Conservation (phyloP, 176 grass and related monocot species). For the Puccinellia tenuiflora region DNA sequence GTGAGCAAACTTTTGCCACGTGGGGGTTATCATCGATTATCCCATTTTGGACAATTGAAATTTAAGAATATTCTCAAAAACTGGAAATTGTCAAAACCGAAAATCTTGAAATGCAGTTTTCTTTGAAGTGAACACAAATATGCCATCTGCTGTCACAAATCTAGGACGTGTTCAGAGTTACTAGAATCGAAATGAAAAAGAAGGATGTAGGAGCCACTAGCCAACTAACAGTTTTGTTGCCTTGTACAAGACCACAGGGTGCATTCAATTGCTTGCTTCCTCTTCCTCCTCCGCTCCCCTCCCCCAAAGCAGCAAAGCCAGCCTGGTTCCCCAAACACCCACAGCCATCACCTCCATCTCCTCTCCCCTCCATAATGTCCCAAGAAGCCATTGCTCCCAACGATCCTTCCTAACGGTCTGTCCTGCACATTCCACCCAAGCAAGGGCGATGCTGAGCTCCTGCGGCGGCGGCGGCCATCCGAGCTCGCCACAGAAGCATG, state of each 20-base stretch:
- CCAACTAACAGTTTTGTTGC: constrained; percentile 15
- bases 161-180: too few species aligned
- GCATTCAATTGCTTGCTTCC: constrained; percentile 19
- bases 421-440: neutral
- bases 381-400: constrained; percentile 6
- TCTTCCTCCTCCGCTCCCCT: neutral
- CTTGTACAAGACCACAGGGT: neutral
- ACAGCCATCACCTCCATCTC: neutral
- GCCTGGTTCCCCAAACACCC: constrained; percentile 18
- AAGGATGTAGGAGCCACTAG: neutral
- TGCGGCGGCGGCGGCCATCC: neutral
- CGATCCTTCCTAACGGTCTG: constrained; percentile 14
- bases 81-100: too few species aligned
- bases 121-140: too few species aligned
- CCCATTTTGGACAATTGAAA: too few species aligned
- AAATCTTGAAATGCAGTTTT: too few species aligned
- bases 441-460: constrained; percentile 8
- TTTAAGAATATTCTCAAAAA: too few species aligned
- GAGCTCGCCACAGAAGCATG: neutral
- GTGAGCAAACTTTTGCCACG: too few species aligned
- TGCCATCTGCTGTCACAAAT: too few species aligned
- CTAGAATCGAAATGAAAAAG: too few species aligned
- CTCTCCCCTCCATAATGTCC: neutral
- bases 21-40: too few species aligned
- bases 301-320: constrained; percentile 13